Percentiles rank a stretch among this genome's conserved stretches.
Conservation (phyloP, 2,329 filamentous ascomycete species). For the Penicillium concentricum region DNA sequence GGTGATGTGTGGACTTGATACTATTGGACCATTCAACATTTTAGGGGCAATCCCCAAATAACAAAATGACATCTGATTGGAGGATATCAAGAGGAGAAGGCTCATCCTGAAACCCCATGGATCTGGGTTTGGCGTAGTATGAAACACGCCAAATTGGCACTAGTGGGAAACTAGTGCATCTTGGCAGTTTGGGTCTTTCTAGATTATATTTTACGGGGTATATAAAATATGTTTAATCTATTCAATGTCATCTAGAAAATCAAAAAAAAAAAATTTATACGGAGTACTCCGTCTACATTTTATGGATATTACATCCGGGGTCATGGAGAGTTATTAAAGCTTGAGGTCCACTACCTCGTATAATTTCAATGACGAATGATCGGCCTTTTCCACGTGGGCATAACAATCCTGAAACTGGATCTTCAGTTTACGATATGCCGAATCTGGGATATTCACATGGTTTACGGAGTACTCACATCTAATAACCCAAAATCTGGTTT, state of each 20-base stretch:
- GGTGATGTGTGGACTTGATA: conserved; percentile 4
- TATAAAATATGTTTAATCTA: too few species aligned
- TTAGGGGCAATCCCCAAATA: background rate
- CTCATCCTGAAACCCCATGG: conserved; percentile 29
- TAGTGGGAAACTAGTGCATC: conserved; percentile 22
- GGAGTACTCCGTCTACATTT: too few species aligned
- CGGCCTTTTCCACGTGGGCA: conserved; percentile 1
- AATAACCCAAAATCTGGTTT: background rate
- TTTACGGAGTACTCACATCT: too few species aligned
- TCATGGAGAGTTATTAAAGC: background rate
- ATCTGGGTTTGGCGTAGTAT: conserved; percentile 19
- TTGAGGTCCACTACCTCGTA: background rate
- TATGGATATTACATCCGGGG: too few species aligned
- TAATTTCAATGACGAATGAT: conserved; percentile 1
- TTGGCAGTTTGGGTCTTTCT: conserved; percentile 1
- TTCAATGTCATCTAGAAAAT: too few species aligned
- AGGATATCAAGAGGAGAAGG: background rate
- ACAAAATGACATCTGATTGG: background rate
- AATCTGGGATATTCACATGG: background rate
- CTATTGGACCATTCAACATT: background rate
- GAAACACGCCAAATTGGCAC: conserved; percentile 31
- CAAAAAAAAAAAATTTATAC: too few species aligned
- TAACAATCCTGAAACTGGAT: conserved; percentile 4
- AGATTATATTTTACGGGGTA: background rate
- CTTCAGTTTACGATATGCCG: background rate